phyloP scores from a whole-genome alignment of 257 asterid genomes.

The Anisodus tanguticus region DNA sequence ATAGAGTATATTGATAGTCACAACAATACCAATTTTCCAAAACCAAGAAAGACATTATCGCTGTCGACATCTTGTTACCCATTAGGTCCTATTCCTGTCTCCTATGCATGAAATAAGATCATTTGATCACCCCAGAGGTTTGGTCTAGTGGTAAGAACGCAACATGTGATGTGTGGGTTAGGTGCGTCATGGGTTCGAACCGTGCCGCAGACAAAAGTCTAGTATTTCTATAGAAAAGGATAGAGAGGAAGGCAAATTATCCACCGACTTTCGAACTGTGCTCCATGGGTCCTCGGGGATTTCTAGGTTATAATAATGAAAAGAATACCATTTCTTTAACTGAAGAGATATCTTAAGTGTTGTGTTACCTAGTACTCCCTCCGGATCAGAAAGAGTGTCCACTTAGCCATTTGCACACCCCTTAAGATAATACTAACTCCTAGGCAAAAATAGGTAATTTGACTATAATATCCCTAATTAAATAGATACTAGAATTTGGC shows the following conservation, averaged over 20 bases:
- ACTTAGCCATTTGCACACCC: too few relatives aligned
- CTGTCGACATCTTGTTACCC: background rate
- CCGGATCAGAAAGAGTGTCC: too few relatives aligned
- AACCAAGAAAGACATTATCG: background rate
- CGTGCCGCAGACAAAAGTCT: background rate
- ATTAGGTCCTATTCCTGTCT: background rate
- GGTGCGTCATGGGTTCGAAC: background rate
- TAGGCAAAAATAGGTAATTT: too few relatives aligned
- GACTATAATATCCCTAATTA: too few relatives aligned
- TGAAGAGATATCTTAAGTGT: background rate
- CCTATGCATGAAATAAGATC: constrained; percentile 19
- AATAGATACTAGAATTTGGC: too few relatives aligned
- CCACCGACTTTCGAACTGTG: background rate
- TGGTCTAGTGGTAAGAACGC: background rate
- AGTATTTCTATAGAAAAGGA: background rate
- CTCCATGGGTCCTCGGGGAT: background rate
- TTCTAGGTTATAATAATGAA: background rate
- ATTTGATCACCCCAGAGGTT: background rate
- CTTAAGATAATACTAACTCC: too few relatives aligned
- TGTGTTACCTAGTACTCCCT: background rate
- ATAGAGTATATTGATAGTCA: constrained; percentile 2
- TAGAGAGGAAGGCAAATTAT: background rate
- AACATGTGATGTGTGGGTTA: background rate
- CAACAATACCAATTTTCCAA: background rate
- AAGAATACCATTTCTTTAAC: background rate